These are phyloP conservation scores for Aquilaria malaccensis DNA, from an alignment of 345 rosid genomes.

Conservation along the genomic window DNA sequence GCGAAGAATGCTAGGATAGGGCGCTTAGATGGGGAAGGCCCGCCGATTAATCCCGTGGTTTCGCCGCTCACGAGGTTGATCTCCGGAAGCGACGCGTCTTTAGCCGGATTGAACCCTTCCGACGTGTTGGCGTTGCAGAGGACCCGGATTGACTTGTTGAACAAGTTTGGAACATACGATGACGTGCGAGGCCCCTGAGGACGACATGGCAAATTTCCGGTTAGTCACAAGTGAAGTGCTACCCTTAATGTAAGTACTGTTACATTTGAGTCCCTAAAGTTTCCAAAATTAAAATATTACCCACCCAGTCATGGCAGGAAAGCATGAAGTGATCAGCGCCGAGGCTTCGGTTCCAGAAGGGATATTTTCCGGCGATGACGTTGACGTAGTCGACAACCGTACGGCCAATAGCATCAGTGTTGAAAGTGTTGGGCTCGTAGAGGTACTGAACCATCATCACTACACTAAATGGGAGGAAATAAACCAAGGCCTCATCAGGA, in stretches of 20 bases:
- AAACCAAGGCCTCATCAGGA: constrained; percentile 49
- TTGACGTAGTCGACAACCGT: constrained; percentile 42
- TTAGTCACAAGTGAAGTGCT: no score
- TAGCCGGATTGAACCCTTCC: constrained; percentile 64
- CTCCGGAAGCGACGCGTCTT: constrained; percentile 71
- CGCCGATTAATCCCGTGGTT: constrained; percentile 35
- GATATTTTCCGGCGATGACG: constrained; percentile 38
- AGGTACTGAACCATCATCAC: constrained; percentile 56
- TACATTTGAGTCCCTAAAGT: no score
- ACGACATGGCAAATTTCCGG: neutral
- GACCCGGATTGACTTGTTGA: constrained; percentile 59
- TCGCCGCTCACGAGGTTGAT: constrained; percentile 58
- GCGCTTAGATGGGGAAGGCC: constrained; percentile 34
- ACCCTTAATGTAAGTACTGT: no score
- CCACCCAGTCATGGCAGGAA: constrained; percentile 83
- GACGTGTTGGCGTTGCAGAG: constrained; percentile 78
- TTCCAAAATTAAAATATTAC: neutral
- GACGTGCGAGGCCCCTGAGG: constrained; percentile 60
- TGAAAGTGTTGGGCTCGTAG: constrained; percentile 27
- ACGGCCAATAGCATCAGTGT: constrained; percentile 35
- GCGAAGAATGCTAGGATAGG: constrained; percentile 65
- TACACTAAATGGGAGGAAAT: constrained; percentile 69
- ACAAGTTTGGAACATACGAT: constrained; percentile 49
- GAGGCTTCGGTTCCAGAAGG: constrained; percentile 67
- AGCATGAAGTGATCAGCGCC: constrained; percentile 86